Evolutionary conservation across 805 yeast genomes (phyloP), one percentile per base, ranked within the genome.

Genomic region (Saturnispora sanitii): DNA sequence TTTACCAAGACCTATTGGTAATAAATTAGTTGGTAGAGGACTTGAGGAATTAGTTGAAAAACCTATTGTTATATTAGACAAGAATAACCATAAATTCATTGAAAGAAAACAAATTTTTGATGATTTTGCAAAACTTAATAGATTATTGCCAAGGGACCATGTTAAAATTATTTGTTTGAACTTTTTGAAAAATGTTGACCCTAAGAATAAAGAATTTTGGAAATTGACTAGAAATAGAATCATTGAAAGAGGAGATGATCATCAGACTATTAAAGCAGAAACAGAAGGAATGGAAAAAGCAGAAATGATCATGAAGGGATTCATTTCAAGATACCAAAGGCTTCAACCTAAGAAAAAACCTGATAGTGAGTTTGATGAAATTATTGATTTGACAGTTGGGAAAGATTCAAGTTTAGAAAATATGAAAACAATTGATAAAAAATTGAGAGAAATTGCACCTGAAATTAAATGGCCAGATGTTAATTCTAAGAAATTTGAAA

Each of bases 171-270:
- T 90, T 22, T 83, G 85, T 19, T 55, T 88, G 35, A 77, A 86
- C 47, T 90, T 83, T 55, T 58, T 79, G 6, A 23, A 16, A 9
- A n/a, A 39, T 15, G 27, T 39, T 16, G 68, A 72, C 0, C 42
- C 46, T 4, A 49, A 45, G 25, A 25, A 22, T 4, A 52, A 54
- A 32, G 47, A 60, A 4, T 49, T 78, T 1, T 71, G 75, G 71
- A 49, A 64, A 2, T 44, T 77, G 1, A 83, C 96, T 0, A 58
- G 63, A 7, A 56, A 64, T 0, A 67, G 96, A 41, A 81, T 90
- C 0, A 37, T 66, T 5, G 53, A 55, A 2, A 70, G 98, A 50
- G 96, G 96, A 2, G 87, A 87, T 53, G 80, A 83, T 47, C 98
- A 92, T 56, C 95, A 83, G 56, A 76, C 88, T 2, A 83, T 92